Base-by-base conservation (phyloP, 2,329 filamentous ascomycete species). In the Epichloe uncinata region DNA sequence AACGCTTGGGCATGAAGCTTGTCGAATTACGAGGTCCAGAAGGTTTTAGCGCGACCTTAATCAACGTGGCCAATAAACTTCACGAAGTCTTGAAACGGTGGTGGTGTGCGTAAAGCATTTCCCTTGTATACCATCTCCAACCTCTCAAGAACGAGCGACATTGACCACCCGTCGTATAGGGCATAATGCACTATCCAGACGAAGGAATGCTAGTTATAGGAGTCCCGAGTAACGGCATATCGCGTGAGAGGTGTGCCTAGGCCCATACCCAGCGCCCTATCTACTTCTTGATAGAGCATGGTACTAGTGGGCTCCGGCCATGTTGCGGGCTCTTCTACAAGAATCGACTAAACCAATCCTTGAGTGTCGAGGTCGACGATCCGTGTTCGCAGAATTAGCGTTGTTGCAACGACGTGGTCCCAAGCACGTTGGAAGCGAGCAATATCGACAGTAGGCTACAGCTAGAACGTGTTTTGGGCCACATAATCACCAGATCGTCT, bases 141-240 rank as follows among this genome's bases (percentile, higher is more conserved):
- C 45, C 63, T 62, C 22, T 69, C 67, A 26, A 71, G 60, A 1
- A 72, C 54, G 5, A 73, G 58, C 7, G 65, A 65, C 66, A 73
- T 67, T 1, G 67, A 71, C 72, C 73, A 75, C 16, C 73, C 73
- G 48, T 77, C 74, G 50, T 76, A 77, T 0, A 75, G 57, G 12
- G 68, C 68, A 53, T 77, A 73, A 49, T 76, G 73, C 57, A 73
- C 68, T 1, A 43, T 50, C 48, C 51, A 42, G 11, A 42, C 68
- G 70, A 56, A 70, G 57, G 16, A 74, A 64, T 52, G 73, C 67
- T 52, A 68, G 59, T 12, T 8, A 51, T 42, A 57, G 60, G 38
- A 53, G 16, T 64, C 60, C 3, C 55, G 48, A 4, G 71, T 55
- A 13, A 73, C 58, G 4, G 64, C 67, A 49, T 68, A 71, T 11